Conservation (phyloP, 139 green algal species). For the Chlamydomonas eustigma region DNA sequence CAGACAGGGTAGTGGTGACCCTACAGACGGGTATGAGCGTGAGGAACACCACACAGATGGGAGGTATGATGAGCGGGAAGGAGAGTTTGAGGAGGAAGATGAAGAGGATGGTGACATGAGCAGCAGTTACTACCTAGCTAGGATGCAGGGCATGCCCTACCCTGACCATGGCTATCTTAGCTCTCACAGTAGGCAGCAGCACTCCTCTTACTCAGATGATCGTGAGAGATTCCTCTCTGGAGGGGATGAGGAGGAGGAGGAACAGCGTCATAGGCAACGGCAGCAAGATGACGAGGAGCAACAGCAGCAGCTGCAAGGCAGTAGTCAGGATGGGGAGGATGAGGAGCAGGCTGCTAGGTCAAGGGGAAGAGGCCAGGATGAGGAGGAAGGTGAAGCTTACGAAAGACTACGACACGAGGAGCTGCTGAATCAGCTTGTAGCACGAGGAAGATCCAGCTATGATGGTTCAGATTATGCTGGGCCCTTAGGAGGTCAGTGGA, state of each 20-base stretch:
- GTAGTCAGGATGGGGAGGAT: no score
- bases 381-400: no score
- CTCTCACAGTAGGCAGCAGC: neutral
- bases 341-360: no score
- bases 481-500: no score
- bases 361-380: no score
- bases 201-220: neutral
- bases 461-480: no score
- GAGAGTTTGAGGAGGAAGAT: neutral
- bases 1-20: no score
- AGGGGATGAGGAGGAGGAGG: neutral
- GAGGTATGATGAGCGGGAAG: neutral
- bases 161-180: neutral
- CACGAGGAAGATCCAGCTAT: no score
- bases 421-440: no score
- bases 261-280: neutral
- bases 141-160: neutral
- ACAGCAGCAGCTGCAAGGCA: no score
- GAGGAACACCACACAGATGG: neutral
- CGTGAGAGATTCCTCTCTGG: neutral
- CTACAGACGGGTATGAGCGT: neutral
- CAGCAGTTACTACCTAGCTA: slow-evolving; percentile 1
- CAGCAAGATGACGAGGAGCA: no score
- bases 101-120: neutral
- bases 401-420: no score